A percentile compares a stretch with the other conserved stretches of the same genome.
Evolutionary conservation across 345 rosid genomes (phyloP).

Genomic region (Arabis alpina): DNA sequence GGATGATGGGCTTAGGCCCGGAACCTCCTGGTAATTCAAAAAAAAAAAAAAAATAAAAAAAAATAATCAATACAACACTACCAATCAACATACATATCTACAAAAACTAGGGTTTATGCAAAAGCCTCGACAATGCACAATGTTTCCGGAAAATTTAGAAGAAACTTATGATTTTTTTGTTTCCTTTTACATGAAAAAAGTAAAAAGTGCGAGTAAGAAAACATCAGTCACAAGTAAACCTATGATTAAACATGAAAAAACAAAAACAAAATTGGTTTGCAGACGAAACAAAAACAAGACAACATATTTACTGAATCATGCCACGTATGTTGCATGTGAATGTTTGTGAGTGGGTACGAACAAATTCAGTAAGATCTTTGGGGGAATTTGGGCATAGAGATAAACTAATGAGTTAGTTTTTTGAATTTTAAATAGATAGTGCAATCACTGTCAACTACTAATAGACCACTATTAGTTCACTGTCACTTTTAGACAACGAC

Average conservation of each 20-base stretch:
- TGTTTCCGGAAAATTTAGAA: background rate
- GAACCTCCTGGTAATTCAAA: too few species aligned
- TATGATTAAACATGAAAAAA: background rate
- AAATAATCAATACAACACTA: constrained; percentile 5
- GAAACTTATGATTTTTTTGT: background rate
- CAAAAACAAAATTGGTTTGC: background rate
- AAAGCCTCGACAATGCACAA: constrained; percentile 15
- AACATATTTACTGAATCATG: constrained; percentile 13
- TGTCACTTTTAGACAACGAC: constrained; percentile 41
- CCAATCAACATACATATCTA: background rate
- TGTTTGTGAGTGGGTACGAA: constrained; percentile 6
- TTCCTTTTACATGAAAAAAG: background rate
- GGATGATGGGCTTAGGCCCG: too few species aligned
- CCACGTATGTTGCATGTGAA: constrained; percentile 25
- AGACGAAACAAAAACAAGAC: constrained; percentile 12
- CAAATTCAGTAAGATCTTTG: constrained; percentile 9
- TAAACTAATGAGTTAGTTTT: background rate
- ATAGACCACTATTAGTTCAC: constrained; percentile 43
- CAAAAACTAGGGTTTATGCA: constrained; percentile 37
- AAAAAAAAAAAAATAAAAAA: too few species aligned
- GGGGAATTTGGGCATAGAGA: constrained; percentile 15
- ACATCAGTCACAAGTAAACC: background rate
- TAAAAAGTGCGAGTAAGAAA: background rate
- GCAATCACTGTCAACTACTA: constrained; percentile 38
- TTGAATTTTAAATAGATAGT: constrained; percentile 25